A percentile compares a stretch with the other conserved stretches of the same genome.
Conservation (phyloP, 2,329 filamentous ascomycete genomes). For the Polytolypa hystricis region DNA sequence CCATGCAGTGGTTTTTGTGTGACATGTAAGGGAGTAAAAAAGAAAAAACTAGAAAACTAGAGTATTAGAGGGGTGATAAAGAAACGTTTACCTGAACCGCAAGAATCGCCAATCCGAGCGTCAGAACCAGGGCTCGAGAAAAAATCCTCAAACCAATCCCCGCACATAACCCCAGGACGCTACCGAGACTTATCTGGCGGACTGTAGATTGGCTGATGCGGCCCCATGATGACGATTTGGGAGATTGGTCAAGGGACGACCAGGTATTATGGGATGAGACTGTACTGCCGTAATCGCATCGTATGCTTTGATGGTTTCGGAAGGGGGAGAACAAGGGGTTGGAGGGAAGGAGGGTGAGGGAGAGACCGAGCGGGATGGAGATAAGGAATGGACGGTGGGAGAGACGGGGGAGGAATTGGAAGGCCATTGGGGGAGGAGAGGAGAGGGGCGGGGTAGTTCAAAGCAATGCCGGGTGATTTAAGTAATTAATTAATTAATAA, state of each 20-base stretch:
- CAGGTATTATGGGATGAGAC: background rate
- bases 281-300: conserved; percentile 23
- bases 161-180: conserved; percentile 33
- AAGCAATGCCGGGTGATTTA: no score
- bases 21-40: background rate
- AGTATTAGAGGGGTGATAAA: no score
- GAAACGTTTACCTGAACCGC: conserved; percentile 29
- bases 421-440: no score
- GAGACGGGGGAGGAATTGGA: conserved; percentile 11
- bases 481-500: no score
- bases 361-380: conserved; percentile 20
- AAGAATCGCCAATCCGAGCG: conserved; percentile 34
- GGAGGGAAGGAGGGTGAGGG: conserved; percentile 24
- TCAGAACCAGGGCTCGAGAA: conserved; percentile 32
- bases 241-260: background rate
- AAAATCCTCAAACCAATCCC: conserved; percentile 35
- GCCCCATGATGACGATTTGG: conserved; percentile 14
- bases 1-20: no score
- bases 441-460: no score
- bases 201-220: conserved; percentile 25
- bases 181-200: conserved; percentile 35
- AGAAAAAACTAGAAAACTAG: background rate
- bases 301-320: conserved; percentile 21
- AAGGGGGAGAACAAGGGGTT: conserved; percentile 19
- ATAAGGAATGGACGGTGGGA: conserved; percentile 12